Evolutionary conservation across 371 early-diverging fungal genomes (phyloP).

Genomic region (Cokeromyces recurvatus): DNA sequence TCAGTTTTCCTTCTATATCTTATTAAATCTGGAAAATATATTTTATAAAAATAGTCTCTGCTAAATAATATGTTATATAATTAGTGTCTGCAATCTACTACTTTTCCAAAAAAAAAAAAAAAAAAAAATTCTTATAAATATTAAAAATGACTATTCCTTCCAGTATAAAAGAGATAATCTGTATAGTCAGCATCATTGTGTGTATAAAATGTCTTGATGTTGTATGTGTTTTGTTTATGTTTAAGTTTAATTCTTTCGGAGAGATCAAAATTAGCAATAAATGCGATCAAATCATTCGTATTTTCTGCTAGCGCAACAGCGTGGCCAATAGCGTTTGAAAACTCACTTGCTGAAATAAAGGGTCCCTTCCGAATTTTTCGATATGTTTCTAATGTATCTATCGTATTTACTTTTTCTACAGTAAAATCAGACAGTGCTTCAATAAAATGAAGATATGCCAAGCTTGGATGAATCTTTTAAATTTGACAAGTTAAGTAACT

Average conservation of each 20-base stretch:
- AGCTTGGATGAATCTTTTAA: slow-evolving; percentile 8
- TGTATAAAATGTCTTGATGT: slow-evolving; percentile 19
- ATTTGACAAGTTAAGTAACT: slow-evolving; percentile 7
- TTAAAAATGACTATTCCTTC: not conserved
- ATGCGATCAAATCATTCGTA: slow-evolving; percentile 20
- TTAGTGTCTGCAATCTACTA: too few species aligned
- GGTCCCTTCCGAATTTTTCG: slow-evolving; percentile 21
- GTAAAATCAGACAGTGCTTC: slow-evolving; percentile 11
- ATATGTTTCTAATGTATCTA: slow-evolving; percentile 13
- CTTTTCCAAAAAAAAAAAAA: too few species aligned
- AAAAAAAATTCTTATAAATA: too few species aligned
- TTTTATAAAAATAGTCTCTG: too few species aligned
- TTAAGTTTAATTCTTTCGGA: slow-evolving; percentile 11
- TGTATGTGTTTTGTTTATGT: slow-evolving; percentile 11
- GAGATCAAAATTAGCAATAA: slow-evolving; percentile 27
- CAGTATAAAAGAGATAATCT: slow-evolving; percentile 20
- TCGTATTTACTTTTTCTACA: slow-evolving; percentile 2
- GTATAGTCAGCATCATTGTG: slow-evolving; percentile 16
- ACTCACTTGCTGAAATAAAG: slow-evolving; percentile 17
- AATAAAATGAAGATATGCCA: slow-evolving; percentile 21
- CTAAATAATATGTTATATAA: too few species aligned
- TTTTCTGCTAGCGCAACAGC: slow-evolving; percentile 10
- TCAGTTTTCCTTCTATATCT: too few species aligned
- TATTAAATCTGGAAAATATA: too few species aligned
- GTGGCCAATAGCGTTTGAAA: slow-evolving; percentile 7